These are phyloP conservation scores for Avicennia marina DNA, from an alignment of 257 asterid species.

Conservation along the genomic window DNA sequence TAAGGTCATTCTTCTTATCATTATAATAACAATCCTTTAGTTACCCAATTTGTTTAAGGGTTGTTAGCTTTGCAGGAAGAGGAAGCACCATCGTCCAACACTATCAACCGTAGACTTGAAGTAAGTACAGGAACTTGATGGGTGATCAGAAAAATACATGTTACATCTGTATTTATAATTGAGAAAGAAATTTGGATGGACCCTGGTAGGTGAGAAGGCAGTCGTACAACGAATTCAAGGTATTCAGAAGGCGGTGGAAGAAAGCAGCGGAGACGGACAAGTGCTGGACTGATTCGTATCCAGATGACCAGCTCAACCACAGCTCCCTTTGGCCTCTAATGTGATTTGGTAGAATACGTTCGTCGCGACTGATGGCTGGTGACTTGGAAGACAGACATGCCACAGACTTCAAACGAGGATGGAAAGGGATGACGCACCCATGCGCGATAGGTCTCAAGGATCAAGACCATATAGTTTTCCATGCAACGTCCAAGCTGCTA, in stretches of 20 bases:
- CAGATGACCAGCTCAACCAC: constrained; percentile 26
- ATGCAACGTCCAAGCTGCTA: too few species aligned
- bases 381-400: too few species aligned
- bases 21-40: background rate
- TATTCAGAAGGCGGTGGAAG: constrained; percentile 64
- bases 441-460: too few species aligned
- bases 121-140: constrained; percentile 35
- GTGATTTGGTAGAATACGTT: too few species aligned
- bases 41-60: too few species aligned
- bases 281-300: constrained; percentile 59
- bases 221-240: constrained; percentile 64
- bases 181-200: background rate
- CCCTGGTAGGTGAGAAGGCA: constrained; percentile 63
- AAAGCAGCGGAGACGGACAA: constrained; percentile 46
- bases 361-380: too few species aligned
- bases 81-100: background rate
- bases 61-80: constrained; percentile 32
- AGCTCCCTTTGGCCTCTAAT: constrained; percentile 21
- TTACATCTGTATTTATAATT: background rate
- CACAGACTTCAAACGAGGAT: too few species aligned
- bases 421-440: too few species aligned
- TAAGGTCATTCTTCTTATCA: constrained; percentile 21
- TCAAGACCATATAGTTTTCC: too few species aligned
- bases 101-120: constrained; percentile 48
- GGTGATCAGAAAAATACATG: too few species aligned